Percentiles rank a stretch among this genome's conserved stretches.
phyloP scores from a whole-genome alignment of 2,329 filamentous ascomycete genomes.

The Ophiostoma quercus region DNA sequence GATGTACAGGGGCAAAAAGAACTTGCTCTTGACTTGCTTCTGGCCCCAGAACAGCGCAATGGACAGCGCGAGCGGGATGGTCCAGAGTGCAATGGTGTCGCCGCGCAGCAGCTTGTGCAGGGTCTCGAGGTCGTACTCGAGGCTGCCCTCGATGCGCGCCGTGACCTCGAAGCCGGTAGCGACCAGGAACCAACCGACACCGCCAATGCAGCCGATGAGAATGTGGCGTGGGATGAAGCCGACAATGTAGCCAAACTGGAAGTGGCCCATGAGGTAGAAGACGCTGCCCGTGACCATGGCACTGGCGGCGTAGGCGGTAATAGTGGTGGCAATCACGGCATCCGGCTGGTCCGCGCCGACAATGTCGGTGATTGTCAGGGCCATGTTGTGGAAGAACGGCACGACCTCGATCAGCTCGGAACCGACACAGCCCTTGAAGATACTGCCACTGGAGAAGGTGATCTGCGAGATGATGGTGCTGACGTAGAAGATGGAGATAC shows the following conservation, averaged over 20 bases:
- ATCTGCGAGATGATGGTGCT: constrained; percentile 93
- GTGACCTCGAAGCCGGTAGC: constrained; percentile 92
- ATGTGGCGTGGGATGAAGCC: constrained; percentile 97
- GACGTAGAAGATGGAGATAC: constrained; percentile 98
- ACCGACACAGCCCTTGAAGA: constrained; percentile 85
- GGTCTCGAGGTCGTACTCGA: constrained; percentile 75
- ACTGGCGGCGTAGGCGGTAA: constrained; percentile 83
- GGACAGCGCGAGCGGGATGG: constrained; percentile 70
- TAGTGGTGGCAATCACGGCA: constrained; percentile 88
- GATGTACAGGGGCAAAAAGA: constrained; percentile 83
- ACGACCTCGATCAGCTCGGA: constrained; percentile 99
- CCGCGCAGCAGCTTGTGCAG: constrained; percentile 65
- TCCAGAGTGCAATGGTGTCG: constrained; percentile 78
- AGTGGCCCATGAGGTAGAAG: constrained; percentile 85
- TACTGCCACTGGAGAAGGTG: constrained; percentile 79
- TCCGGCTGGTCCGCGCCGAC: constrained; percentile 78
- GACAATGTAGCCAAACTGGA: constrained; percentile 83
- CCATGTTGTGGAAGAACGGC: constrained; percentile 99
- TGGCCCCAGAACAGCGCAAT: constrained; percentile 71
- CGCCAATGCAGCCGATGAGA: constrained; percentile 92
- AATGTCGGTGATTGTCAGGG: constrained; percentile 71
- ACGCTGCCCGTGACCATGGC: constrained; percentile 85
- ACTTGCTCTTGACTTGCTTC: constrained; percentile 70
- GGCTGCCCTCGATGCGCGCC: constrained; percentile 75
- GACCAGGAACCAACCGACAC: constrained; percentile 91